phyloP scores from a whole-genome alignment of 2,329 filamentous ascomycete genomes.

The Capronia epimyces region DNA sequence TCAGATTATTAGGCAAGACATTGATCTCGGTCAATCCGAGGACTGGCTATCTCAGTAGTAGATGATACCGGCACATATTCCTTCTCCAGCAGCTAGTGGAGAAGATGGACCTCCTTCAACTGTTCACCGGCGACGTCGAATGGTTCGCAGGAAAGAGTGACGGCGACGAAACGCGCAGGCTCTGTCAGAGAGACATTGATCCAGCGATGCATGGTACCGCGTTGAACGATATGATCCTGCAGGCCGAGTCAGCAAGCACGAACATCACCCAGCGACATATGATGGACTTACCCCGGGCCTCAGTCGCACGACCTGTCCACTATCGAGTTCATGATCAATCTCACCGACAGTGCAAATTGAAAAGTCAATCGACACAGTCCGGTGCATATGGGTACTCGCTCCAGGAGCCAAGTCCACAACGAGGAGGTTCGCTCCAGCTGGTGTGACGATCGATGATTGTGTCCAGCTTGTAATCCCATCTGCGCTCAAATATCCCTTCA shows the following conservation, averaged over 20 bases:
- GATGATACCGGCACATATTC: background rate
- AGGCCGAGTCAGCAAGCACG: background rate
- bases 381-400: slow-evolving; percentile 20
- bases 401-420: slow-evolving; percentile 23
- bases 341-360: slow-evolving; percentile 22
- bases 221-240: slow-evolving; percentile 26
- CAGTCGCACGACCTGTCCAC: slow-evolving; percentile 22
- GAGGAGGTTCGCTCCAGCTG: slow-evolving; percentile 19
- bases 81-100: background rate
- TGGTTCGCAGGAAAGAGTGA: slow-evolving; percentile 18
- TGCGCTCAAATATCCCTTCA: slow-evolving; percentile 20
- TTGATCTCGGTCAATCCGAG: too few relatives aligned
- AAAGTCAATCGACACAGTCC: slow-evolving; percentile 24
- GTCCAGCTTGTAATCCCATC: slow-evolving; percentile 19
- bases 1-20: too few relatives aligned
- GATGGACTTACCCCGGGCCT: slow-evolving; percentile 20
- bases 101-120: slow-evolving; percentile 17
- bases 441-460: slow-evolving; percentile 18
- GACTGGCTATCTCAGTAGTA: too few relatives aligned
- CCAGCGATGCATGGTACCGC: slow-evolving; percentile 26
- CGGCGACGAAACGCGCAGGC: slow-evolving; percentile 19
- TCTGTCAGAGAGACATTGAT: slow-evolving; percentile 22
- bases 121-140: slow-evolving; percentile 24
- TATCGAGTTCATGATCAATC: slow-evolving; percentile 25
- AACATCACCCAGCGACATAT: background rate